Conservation (phyloP, 1,139 yeast genomes). For the Candida mesenterica region DNA sequence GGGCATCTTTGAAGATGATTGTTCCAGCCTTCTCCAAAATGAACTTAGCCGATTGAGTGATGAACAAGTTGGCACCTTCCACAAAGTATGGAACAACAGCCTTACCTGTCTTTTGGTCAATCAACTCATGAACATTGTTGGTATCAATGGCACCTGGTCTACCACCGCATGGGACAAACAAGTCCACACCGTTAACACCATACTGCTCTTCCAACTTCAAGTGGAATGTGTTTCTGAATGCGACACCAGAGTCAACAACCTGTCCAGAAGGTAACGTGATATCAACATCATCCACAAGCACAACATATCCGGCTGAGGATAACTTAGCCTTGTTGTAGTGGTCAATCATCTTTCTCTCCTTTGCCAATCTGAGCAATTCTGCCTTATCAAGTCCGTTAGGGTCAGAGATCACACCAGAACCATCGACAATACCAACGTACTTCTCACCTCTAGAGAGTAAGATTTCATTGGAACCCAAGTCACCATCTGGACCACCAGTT, state of each 20-base stretch:
- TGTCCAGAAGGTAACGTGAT: slow-evolving; percentile 74
- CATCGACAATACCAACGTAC: slow-evolving; percentile 90
- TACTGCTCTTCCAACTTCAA: slow-evolving; percentile 64
- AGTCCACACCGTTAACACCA: slow-evolving; percentile 61
- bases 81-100: slow-evolving; percentile 82
- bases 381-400: slow-evolving; percentile 81
- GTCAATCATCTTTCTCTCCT: slow-evolving; percentile 71
- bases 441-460: slow-evolving; percentile 76
- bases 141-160: slow-evolving; percentile 96
- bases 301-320: slow-evolving; percentile 73
- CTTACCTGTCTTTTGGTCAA: slow-evolving; percentile 76
- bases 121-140: slow-evolving; percentile 70
- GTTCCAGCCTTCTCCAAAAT: slow-evolving; percentile 85
- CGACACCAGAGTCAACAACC: slow-evolving; percentile 75
- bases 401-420: slow-evolving; percentile 93
- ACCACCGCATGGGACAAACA: slow-evolving; percentile 98
- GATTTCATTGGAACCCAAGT: slow-evolving; percentile 93
- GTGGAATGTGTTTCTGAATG: slow-evolving; percentile 93
- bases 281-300: slow-evolving; percentile 84
- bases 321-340: slow-evolving; percentile 66
- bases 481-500: slow-evolving; percentile 99
- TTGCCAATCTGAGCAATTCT: slow-evolving; percentile 79
- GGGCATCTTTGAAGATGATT: slow-evolving; percentile 88
- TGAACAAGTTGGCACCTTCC: slow-evolving; percentile 95
- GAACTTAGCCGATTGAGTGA: slow-evolving; percentile 91